Base-by-base conservation (phyloP, 768 basidiomycete species). In the Russula sp. region DNA sequence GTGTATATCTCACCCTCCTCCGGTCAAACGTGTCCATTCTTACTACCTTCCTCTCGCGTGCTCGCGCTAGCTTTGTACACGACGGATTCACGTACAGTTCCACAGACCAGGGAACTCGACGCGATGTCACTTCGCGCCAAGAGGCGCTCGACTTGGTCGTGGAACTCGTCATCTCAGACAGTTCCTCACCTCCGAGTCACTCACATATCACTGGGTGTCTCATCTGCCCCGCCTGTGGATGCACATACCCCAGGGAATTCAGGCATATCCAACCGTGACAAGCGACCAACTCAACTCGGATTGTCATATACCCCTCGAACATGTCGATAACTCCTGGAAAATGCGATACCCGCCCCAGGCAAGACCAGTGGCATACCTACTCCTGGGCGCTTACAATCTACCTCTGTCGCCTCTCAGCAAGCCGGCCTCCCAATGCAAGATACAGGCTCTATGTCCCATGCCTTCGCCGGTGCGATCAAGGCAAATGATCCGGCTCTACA, bases 51-150 rank as follows among this genome's bases (percentile, higher is more conserved):
- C 27, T 27, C 27, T 27, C 27, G 2, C 27, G 27, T 27, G 2
- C 27, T 27, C 27, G 27, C 27, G 27, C 27, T 27, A 27, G 27
- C 42, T 99, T 99, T 76, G 97, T 99, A 61, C 81, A 98, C 56
- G 97, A 99, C 71, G 97, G 97, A n/a, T 99, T 99, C 84, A 97
- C 97, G 47, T 87, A 96, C 96, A 4, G 92, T 98, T 39, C 87
- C 90, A 10, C 97, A 99, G 71, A 96, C 97, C 3, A 84, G 95
- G 76, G 98, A 97, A 76, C 87, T 99, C 59, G 96, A 96, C 72
- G 77, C 80, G 63, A 98, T 99, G 97, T 99, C 49, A 73, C 80
- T 14, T 75, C 72, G 6, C 87, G 89, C 71, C 86, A 89, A 69
- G 94, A 98, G 78, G 89, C 88, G 71, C 83, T 99, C 55, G 87